phyloP scores from a whole-genome alignment of 768 basidiomycete species.

The Leccinum subtestaceum region DNA sequence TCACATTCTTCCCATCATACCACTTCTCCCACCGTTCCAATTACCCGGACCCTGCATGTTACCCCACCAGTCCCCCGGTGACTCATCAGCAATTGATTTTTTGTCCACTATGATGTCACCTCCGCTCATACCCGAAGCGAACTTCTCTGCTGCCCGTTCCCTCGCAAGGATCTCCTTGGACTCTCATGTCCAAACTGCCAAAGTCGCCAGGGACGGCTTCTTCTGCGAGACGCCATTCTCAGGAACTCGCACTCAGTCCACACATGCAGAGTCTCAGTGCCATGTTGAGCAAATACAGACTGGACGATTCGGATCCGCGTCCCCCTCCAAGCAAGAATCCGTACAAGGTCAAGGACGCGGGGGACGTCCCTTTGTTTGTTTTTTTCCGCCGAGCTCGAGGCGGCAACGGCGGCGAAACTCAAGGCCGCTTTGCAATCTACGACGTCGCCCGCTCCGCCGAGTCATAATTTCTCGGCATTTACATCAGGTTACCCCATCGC shows the following conservation, averaged over 20 bases:
- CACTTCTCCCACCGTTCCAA: slow-evolving; percentile 22
- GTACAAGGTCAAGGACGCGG: slow-evolving; percentile 29
- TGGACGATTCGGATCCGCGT: slow-evolving; percentile 19
- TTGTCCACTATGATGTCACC: slow-evolving; percentile 7
- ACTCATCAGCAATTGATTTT: slow-evolving; percentile 5
- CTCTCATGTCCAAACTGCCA: slow-evolving; percentile 4
- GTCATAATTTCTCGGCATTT: slow-evolving; percentile 15
- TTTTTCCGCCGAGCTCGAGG: slow-evolving; percentile 33
- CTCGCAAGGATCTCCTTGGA: slow-evolving; percentile 20
- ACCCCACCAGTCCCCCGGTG: slow-evolving; percentile 11
- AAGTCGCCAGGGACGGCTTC: slow-evolving; percentile 7
- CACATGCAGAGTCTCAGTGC: slow-evolving; percentile 21
- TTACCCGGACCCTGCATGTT: slow-evolving; percentile 23
- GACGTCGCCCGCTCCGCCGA: slow-evolving; percentile 9
- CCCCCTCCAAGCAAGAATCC: slow-evolving; percentile 5
- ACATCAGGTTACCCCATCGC: slow-evolving; percentile 20
- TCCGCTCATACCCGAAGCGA: slow-evolving; percentile 12
- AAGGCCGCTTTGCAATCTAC: slow-evolving; percentile 24
- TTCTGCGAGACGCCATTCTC: slow-evolving; percentile 17
- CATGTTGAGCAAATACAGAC: slow-evolving; percentile 26
- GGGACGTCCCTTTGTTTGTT: slow-evolving; percentile 22
- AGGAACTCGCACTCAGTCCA: slow-evolving; percentile 19
- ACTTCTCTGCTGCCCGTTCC: slow-evolving; percentile 13
- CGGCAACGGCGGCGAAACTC: slow-evolving; percentile 28
- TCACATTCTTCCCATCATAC: slow-evolving; percentile 20